phyloP scores from a whole-genome alignment of 306 rosid genomes.

The Sechiopsis laciniata region DNA sequence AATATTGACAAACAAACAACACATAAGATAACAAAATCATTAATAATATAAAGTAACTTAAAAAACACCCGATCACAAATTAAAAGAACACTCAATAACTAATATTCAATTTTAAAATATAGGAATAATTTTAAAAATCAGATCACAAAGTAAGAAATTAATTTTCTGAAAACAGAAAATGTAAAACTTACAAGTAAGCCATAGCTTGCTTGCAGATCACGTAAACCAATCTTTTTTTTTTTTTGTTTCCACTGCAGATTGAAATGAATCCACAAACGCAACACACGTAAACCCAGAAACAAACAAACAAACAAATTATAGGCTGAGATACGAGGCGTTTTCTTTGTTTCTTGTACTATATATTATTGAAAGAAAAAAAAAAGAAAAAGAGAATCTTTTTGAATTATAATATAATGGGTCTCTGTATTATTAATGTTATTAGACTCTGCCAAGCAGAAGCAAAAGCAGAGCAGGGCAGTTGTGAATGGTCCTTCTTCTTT shows the following conservation, averaged over 20 bases:
- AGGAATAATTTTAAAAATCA: no score
- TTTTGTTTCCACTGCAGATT: neutral
- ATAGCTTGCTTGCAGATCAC: neutral
- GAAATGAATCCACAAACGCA: no score
- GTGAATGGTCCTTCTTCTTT: slow-evolving; percentile 13
- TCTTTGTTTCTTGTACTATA: neutral
- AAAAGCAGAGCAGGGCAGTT: slow-evolving; percentile 6
- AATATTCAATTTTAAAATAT: no score
- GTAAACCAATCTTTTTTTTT: neutral
- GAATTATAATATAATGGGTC: neutral
- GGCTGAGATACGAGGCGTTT: neutral
- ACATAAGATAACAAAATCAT: no score
- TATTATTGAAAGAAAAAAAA: neutral
- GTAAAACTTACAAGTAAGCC: no score
- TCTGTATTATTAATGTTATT: no score
- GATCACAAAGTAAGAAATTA: neutral
- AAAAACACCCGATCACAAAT: no score
- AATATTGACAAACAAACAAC: no score
- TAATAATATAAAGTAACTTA: no score
- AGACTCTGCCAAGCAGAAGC: neutral
- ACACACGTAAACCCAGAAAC: slow-evolving; percentile 19
- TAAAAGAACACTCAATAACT: no score
- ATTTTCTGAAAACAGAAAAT: neutral
- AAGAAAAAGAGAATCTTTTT: neutral
- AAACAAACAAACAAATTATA: neutral